Evolutionary conservation across 2,329 filamentous ascomycete species (phyloP).

Genomic region (Emmonsiellopsis sp.): DNA sequence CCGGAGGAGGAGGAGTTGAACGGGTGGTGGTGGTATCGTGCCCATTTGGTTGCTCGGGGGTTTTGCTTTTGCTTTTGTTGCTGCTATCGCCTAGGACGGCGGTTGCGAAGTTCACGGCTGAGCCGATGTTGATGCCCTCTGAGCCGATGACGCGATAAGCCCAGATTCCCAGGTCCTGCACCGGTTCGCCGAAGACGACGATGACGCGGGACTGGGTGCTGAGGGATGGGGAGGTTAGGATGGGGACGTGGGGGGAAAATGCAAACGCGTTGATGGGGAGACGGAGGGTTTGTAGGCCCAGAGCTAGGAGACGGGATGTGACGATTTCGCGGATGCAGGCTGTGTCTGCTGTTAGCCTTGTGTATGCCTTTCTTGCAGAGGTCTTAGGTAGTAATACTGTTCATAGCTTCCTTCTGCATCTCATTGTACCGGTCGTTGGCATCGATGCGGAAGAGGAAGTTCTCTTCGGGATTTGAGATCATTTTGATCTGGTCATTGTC

Average conservation of each 20-base stretch:
- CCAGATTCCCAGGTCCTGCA: constrained; percentile 65
- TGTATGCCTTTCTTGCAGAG: background rate
- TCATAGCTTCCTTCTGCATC: constrained; percentile 63
- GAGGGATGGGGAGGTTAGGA: constrained; percentile 56
- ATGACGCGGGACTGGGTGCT: constrained; percentile 53
- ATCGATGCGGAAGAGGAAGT: constrained; percentile 66
- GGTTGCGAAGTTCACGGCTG: constrained; percentile 55
- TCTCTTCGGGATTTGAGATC: constrained; percentile 56
- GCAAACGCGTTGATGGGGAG: constrained; percentile 52
- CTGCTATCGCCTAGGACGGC: constrained; percentile 28
- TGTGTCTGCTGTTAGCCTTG: constrained; percentile 23
- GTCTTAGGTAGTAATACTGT: constrained; percentile 42
- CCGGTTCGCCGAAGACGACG: constrained; percentile 63
- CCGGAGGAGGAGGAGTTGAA: constrained; percentile 22
- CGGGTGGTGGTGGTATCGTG: background rate
- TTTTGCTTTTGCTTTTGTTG: constrained; percentile 25
- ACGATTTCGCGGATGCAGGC: constrained; percentile 56
- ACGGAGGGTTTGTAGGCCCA: constrained; percentile 51
- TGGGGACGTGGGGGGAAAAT: constrained; percentile 54
- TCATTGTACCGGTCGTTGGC: constrained; percentile 70
- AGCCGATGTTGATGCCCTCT: constrained; percentile 63
- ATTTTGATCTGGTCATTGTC: constrained; percentile 64
- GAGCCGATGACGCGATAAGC: constrained; percentile 58
- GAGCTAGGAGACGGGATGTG: constrained; percentile 49
- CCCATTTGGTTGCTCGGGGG: constrained; percentile 16